Base-by-base conservation (phyloP, 2,329 filamentous ascomycete genomes). In the Talaromyces pinophilus region DNA sequence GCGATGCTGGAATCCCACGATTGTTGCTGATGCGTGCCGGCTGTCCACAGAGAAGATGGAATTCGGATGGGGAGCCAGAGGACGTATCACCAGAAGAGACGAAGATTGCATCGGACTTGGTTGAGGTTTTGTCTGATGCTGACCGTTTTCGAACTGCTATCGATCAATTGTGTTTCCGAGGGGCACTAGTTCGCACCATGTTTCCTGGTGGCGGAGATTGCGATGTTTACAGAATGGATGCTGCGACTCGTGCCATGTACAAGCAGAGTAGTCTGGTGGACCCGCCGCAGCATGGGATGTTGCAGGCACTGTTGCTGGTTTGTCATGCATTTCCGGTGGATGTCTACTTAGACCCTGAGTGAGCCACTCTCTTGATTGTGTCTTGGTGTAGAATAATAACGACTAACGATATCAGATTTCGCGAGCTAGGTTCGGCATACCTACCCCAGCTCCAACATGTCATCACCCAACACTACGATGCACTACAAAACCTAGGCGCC, bases 261-360 rank as follows among this genome's bases (percentile, higher is more conserved):
- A 59, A 65, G 42, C 55, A 50, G 42, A 48, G 19, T n/a, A 59
- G 40, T 22, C 5, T 65, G 30, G 17, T 17, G 7, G 28, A 40
- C 19, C 30, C 63, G 30, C 42, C 63, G 30, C 17, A 60, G 25
- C 35, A 33, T 40, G 28, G 55, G 33, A 65, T 60, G 44, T 38
- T 65, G 35, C 63, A 61, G 55, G 63, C 63, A 22, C 19, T 65
- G 17, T 44, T 65, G 10, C 57, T 65, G n/a, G 63, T 65, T 38
- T 61, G 55, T 30, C 63, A 65, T 60, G 63, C 63, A 22, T 65
- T 65, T 44, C 63, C 63, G 19, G 38, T 35, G 10, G 63, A 65
- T 65, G 10, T 40, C 13, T 38, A 52, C 38, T 44, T 65, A 17
- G 63, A 65, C 5, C 19, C 22, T n/a, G 46, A 60, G 63, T 65